Evolutionary conservation across 441 rosid genomes (phyloP), one percentile per base, ranked within the genome.

Genomic region (Euphorbia celastroides): DNA sequence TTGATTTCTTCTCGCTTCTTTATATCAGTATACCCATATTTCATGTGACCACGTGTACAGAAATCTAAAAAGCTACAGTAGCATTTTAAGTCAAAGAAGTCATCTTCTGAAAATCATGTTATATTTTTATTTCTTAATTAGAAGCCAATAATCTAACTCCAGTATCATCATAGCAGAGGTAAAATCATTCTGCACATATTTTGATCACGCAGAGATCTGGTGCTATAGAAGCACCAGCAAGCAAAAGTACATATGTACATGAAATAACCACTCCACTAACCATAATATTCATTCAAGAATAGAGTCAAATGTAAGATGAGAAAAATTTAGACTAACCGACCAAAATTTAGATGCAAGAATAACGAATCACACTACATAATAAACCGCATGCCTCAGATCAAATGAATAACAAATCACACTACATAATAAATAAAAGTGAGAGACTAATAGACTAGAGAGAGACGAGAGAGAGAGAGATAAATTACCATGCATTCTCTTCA

Each of bases 401-500:
- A 51, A n/a, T 12, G 17, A 27, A 16, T 57, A 44, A 64, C 36
- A 14, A 48, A n/a, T 20, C 60, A 54, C 52, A 56, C 41, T 13
- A 38, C 50, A 57, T 16, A 68, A 20, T 7, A 55, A 55, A 19
- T 27, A 16, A 11, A 67, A 9, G 20, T 8, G 34, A 17, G 57
- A 66, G 11, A 17, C 11, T 11, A 36, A n/a, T 28, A 30, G 34
- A 23, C 9, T 20, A 10, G 27, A 46, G 63, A 52, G 64, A 48
- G 32, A 27, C n/a, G n/a, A n/a, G 41, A 11, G 38, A 10, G 27
- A 46, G 63, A 52, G 64, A 48, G 32, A 27, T 60, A 42, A 48
- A 10, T 60, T 81, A 93, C 97, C 99, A 60, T 93, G 99, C 87
- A 93, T 84, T 74, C 84, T 84, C 81, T 85, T 89, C 77, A 91